Evolutionary conservation across 768 basidiomycete genomes (phyloP), one percentile per base, ranked within the genome.

Genomic region (Phaeolepiota aurea): DNA sequence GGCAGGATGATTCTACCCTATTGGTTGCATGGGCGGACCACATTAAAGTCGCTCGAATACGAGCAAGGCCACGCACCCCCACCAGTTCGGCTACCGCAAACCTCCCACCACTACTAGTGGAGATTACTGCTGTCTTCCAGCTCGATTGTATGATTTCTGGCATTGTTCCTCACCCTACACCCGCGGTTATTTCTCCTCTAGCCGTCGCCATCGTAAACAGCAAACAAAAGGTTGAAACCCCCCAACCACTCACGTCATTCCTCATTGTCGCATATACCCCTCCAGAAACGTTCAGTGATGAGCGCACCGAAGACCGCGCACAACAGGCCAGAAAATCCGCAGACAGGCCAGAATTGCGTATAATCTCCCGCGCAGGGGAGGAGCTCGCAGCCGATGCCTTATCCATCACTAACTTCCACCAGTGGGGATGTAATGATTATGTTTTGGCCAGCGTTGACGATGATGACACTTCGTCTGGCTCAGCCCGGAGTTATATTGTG

Each of bases 91-190:
- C 69, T 2, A 55, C 68, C 0, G 62, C 71, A 1, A 73, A 69
- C 44, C 60, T 70, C 5, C 71, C 80, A 0, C 78, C 81, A 5
- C 71, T 82, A 42, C 59, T 78, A 28, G 88, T 89, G 39, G 94
- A 97, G 53, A 85, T 97, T 48, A 90, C 87, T 0, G 87, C 87
- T 2, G 82, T 88, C 30, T 90, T 97, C 61, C 83, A 91, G 54
- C 68, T 98, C 34, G 96, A 98, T 57, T 91, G 87, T 56, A 93
- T 96, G 89, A 77, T 98, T 30, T 77, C 92, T 1, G 93, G 93
- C 15, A 79, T 99, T 42, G 76, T 83, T 2, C 85, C 88, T 3
- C 87, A 91, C 58, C 76, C 77, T 1, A 66, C 71, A 33, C 58
- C 69, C 3, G 48, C 57, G 44, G 44, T 3, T 19, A 15, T 20